Percentiles rank a stretch among this genome's conserved stretches.
Evolutionary conservation across 225 moss, liverwort and hornwort species (phyloP).

Genomic region (Thuidium tamariscinum): DNA sequence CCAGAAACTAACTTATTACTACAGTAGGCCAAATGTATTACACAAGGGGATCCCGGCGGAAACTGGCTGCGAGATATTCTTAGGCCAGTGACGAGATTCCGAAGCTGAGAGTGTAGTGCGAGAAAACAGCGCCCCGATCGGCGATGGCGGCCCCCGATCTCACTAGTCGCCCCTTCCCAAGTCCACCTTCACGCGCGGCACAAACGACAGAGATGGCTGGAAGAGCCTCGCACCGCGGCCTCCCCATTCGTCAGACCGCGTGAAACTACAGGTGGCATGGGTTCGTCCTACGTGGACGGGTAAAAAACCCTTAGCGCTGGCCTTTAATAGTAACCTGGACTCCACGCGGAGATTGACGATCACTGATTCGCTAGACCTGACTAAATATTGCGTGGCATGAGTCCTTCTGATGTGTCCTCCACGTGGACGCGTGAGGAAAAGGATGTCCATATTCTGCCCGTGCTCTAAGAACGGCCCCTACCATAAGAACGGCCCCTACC

Average conservation of each 20-base stretch:
- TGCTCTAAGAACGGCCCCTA: neutral
- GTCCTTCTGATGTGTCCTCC: too few relatives aligned
- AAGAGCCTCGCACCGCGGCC: neutral
- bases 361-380: neutral
- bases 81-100: neutral
- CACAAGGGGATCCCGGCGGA: neutral
- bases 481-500: too few relatives aligned
- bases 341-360: neutral
- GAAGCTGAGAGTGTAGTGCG: neutral
- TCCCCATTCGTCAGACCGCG: neutral
- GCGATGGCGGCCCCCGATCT: slow-evolving; percentile 7
- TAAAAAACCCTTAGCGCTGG: neutral
- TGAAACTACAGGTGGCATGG: neutral
- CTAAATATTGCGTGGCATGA: neutral
- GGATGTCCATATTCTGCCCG: neutral
- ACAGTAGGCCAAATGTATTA: neutral
- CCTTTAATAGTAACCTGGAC: too few relatives aligned
- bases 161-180: neutral
- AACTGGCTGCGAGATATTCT: neutral
- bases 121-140: slow-evolving; percentile 3
- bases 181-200: neutral
- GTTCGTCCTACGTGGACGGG: neutral
- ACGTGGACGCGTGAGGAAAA: too few relatives aligned
- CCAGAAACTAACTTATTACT: neutral
- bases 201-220: neutral